Evolutionary conservation across 2,329 filamentous ascomycete genomes (phyloP), one percentile per base, ranked within the genome.

Genomic region (Furcasterigmium furcatum): DNA sequence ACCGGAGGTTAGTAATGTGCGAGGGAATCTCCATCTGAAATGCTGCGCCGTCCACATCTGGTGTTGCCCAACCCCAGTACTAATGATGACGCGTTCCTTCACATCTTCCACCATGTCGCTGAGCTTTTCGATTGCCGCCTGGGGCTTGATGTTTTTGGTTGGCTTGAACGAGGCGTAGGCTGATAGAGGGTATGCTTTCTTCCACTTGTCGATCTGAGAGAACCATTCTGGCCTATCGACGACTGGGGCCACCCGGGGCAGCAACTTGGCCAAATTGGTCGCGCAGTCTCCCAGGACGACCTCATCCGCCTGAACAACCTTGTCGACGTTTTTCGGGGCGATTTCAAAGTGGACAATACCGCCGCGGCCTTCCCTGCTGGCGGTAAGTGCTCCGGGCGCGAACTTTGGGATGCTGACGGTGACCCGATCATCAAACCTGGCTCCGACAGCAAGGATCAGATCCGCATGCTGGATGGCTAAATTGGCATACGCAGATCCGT

Each of bases 251-350:
- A 73, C 54, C 44, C 88, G 68, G 19, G 92, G 91, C 30, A 97
- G 59, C 43, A 97, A 83, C 24, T 80, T 71, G 42, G 76, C 76
- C 25, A 97, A 74, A 67, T 95, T 97, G n/a, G 83, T 72, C 3
- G 85, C 83, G 24, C 96, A 89, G 61, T 97, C 92, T 48, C 94
- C 94, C 70, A 96, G 92, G 16, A 97, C 85, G 38, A 92, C 92
- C 71, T 96, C 91, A 35, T 88, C 96, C 8, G 92, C 91, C 71
- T 97, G 90, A 13, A 99, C 87, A 36, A 97, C 91, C 80, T 97
- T 99, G 83, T 97, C 97, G 73, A 97, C 97, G 76, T 99, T 97
- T 84, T 99, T 99, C 58, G 94, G 92, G 86, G 97, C 87, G 59
- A 99, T 92, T 65, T 97, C 92, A 60, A 97, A 97, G 69, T 99